phyloP scores from a whole-genome alignment of 83 land plant genomes.

The Picea mariana region DNA sequence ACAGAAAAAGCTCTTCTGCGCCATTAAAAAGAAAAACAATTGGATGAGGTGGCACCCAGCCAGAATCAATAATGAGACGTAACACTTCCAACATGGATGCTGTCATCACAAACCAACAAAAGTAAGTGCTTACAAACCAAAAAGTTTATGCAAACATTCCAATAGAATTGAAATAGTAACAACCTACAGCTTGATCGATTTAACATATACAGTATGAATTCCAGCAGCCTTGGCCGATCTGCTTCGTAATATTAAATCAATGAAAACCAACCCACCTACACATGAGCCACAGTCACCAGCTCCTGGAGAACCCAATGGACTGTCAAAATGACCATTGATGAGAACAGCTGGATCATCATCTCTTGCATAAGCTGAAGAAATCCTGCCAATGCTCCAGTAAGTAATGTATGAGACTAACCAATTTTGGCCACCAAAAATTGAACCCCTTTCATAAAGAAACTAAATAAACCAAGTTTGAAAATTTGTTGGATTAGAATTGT shows the following conservation, averaged over 20 bases:
- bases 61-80: conserved; percentile 76
- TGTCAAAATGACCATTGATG: conserved; percentile 91
- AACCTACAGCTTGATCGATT: neutral
- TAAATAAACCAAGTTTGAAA: neutral
- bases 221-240: neutral
- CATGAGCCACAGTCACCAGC: conserved; percentile 98
- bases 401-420: neutral
- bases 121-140: neutral
- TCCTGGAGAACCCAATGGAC: conserved; percentile 92
- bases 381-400: conserved; percentile 43
- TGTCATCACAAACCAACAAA: conserved; percentile 22
- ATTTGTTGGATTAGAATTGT: neutral
- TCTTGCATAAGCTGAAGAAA: conserved; percentile 48
- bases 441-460: neutral
- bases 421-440: neutral
- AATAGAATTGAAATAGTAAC: neutral
- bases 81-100: conserved; percentile 90
- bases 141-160: neutral
- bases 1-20: conserved; percentile 94
- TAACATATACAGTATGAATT: neutral
- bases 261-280: conserved; percentile 64
- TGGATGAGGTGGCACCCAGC: conserved; percentile 88
- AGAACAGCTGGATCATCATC: conserved; percentile 70
- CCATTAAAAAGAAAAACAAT: conserved; percentile 96
- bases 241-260: neutral